These are phyloP conservation scores for Globisporangium middletonii DNA, from an alignment of 352 stramenopile genomes.

Conservation along the genomic window DNA sequence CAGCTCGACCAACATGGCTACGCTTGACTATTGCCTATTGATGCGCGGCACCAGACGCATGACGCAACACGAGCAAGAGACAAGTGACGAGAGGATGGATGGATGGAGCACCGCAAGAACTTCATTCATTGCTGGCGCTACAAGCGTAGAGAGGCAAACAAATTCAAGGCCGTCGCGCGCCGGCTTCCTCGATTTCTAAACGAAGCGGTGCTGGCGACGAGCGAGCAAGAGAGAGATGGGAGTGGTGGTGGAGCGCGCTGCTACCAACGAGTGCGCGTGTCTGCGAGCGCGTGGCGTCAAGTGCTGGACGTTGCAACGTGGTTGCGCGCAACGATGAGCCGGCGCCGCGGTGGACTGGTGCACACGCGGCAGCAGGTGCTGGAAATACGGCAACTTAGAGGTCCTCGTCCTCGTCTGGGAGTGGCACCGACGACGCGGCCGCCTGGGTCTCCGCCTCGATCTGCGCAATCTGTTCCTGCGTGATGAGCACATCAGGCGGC, in stretches of 20 bases:
- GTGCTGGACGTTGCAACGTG: too few relatives aligned
- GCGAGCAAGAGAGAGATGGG: background rate
- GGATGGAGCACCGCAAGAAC: constrained; percentile 13
- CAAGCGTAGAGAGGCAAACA: constrained; percentile 3
- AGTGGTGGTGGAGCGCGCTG: background rate
- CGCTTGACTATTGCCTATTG: background rate
- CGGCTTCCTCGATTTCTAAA: constrained; percentile 24
- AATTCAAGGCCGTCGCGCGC: constrained; percentile 8
- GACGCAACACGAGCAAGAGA: background rate
- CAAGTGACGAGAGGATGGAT: background rate
- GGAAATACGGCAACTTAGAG: constrained; percentile 77
- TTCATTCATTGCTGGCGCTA: constrained; percentile 17
- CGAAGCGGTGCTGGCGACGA: constrained; percentile 10
- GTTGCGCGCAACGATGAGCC: too few relatives aligned
- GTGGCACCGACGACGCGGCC: constrained; percentile 87
- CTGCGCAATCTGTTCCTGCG: constrained; percentile 89
- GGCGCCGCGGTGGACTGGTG: background rate
- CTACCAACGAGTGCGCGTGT: background rate
- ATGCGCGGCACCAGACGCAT: background rate
- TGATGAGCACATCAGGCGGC: constrained; percentile 95
- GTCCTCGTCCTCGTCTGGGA: constrained; percentile 97
- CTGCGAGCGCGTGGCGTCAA: too few relatives aligned
- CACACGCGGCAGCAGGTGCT: background rate
- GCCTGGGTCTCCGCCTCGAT: constrained; percentile 92
- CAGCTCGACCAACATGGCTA: background rate